phyloP scores from a whole-genome alignment of 2,329 filamentous ascomycete species.

The Aspergillus terreus region DNA sequence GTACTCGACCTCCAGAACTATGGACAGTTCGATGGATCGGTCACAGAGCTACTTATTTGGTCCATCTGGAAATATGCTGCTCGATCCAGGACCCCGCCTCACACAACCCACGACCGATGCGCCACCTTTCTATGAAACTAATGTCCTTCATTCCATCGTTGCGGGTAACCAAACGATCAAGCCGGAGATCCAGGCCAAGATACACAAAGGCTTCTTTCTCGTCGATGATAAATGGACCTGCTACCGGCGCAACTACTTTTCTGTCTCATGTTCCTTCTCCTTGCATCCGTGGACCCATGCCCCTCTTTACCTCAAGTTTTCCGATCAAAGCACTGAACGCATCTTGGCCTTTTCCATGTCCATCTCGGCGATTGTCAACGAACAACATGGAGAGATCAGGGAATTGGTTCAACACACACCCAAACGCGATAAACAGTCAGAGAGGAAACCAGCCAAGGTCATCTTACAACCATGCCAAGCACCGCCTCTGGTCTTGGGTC shows the following conservation, averaged over 20 bases:
- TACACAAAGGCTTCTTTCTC: slow-evolving; percentile 86
- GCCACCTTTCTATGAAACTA: slow-evolving; percentile 42
- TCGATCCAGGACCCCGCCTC: slow-evolving; percentile 25
- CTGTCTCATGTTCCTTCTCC: slow-evolving; percentile 74
- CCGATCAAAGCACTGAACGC: slow-evolving; percentile 46
- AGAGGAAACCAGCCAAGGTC: slow-evolving; percentile 67
- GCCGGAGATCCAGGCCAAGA: slow-evolving; percentile 71
- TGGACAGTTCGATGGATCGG: slow-evolving; percentile 31
- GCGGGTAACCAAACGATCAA: slow-evolving; percentile 51
- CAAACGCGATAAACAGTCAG: slow-evolving; percentile 84
- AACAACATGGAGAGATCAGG: slow-evolving; percentile 69
- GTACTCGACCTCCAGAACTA: slow-evolving; percentile 30
- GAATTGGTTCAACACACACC: slow-evolving; percentile 88
- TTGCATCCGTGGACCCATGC: slow-evolving; percentile 59
- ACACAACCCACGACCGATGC: slow-evolving; percentile 33
- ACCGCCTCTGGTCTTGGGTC: slow-evolving; percentile 39
- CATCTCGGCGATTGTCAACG: slow-evolving; percentile 78
- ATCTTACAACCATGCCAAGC: slow-evolving; percentile 64
- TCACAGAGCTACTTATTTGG: slow-evolving; percentile 28
- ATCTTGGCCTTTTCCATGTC: slow-evolving; percentile 77
- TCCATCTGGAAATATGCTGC: slow-evolving; percentile 18
- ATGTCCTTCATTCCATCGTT: slow-evolving; percentile 31
- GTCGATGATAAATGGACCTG: slow-evolving; percentile 84
- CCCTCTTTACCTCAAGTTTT: slow-evolving; percentile 57
- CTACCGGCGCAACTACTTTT: slow-evolving; percentile 88